Evolutionary conservation across 768 basidiomycete species (phyloP).

Genomic region (Kwoniella europaea): DNA sequence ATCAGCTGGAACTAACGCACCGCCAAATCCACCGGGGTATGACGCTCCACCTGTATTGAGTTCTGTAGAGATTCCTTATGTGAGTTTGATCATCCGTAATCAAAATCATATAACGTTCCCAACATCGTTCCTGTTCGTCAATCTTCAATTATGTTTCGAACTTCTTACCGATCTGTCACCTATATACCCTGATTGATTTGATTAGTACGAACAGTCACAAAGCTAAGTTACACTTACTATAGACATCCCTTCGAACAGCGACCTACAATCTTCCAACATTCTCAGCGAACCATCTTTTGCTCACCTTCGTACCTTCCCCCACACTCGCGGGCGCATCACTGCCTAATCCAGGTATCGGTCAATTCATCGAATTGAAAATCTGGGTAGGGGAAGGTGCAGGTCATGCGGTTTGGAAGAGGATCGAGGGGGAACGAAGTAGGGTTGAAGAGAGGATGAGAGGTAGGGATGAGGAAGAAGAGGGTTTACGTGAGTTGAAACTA

Average conservation of each 20-base stretch:
- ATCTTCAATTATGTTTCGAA: too few species aligned
- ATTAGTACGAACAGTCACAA: not conserved
- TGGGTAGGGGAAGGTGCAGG: conserved; percentile 47
- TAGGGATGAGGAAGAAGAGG: conserved; percentile 30
- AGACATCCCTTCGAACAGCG: conserved; percentile 31
- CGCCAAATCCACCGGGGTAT: conserved; percentile 21
- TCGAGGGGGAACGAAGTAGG: conserved; percentile 44
- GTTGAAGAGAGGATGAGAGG: conserved; percentile 23
- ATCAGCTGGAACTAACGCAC: conserved; percentile 3
- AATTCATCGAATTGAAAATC: conserved; percentile 40
- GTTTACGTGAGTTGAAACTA: conserved; percentile 35
- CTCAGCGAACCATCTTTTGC: conserved; percentile 40
- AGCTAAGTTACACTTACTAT: not conserved
- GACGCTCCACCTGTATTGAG: conserved; percentile 24
- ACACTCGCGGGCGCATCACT: conserved; percentile 14
- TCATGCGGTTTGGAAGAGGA: conserved; percentile 48
- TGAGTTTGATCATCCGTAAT: conserved; percentile 15
- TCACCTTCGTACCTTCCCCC: conserved; percentile 39
- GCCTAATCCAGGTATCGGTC: conserved; percentile 42
- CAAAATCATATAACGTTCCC: too few species aligned
- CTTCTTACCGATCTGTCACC: too few species aligned
- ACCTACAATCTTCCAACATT: conserved; percentile 49
- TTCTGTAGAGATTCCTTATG: conserved; percentile 40
- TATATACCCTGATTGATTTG: too few species aligned
- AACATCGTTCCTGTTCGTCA: too few species aligned